Percentiles rank a stretch among this genome's conserved stretches.
These are phyloP conservation scores for Tilletiaria anomala DNA, from an alignment of 1,284 basidiomycete species.

Conservation along the genomic window DNA sequence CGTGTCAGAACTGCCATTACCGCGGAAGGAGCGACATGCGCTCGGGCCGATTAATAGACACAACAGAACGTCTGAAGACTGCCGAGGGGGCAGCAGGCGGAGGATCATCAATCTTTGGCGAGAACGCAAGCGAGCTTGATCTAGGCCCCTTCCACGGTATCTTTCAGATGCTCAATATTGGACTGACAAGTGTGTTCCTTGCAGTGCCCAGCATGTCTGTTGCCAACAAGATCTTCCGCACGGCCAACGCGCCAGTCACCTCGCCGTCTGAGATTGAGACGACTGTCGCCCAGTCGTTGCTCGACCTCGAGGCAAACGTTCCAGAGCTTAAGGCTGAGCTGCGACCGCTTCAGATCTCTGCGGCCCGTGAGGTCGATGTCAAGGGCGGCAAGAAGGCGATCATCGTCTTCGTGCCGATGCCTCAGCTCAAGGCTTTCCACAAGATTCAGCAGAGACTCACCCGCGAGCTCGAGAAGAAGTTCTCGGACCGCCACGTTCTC, in stretches of 20 bases:
- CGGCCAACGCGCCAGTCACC: conserved; percentile 77
- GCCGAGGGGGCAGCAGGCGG: too few relatives aligned
- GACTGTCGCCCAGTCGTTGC: conserved; percentile 81
- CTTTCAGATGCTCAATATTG: too few relatives aligned
- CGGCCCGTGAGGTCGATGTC: conserved; percentile 96
- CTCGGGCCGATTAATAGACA: too few relatives aligned
- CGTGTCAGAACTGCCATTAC: too few relatives aligned
- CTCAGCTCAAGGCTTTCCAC: conserved; percentile 96
- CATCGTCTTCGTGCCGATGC: conserved; percentile 93
- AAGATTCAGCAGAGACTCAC: conserved; percentile 96
- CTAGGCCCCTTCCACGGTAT: too few relatives aligned
- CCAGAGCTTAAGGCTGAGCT: conserved; percentile 94
- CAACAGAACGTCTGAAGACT: too few relatives aligned
- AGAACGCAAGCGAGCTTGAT: too few relatives aligned
- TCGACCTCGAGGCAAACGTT: conserved; percentile 96
- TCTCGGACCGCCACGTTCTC: conserved; percentile 95
- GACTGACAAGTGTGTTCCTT: too few relatives aligned
- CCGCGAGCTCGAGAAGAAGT: conserved; percentile 99
- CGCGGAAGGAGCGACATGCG: too few relatives aligned
- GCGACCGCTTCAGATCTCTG: conserved; percentile 86
- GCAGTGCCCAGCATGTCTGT: too few relatives aligned
- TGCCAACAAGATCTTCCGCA: conserved; percentile 70
- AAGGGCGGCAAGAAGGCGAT: conserved; percentile 95
- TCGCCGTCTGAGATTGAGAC: conserved; percentile 84
- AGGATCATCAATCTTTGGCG: too few relatives aligned